Conservation (phyloP, 2,329 filamentous ascomycete species). For the Colletotrichum sojae region DNA sequence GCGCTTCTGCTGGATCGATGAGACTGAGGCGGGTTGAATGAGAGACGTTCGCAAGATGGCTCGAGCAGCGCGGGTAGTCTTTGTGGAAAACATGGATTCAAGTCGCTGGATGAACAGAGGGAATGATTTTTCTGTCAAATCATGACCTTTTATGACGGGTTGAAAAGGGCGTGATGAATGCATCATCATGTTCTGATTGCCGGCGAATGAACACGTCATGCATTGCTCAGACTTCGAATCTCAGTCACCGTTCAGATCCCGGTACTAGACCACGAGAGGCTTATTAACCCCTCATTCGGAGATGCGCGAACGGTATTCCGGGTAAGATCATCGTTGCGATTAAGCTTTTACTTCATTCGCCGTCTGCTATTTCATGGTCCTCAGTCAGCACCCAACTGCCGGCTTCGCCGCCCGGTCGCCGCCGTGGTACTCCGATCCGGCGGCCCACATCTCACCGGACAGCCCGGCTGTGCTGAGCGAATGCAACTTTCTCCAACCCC, state of each 20-base stretch:
- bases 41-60: not conserved
- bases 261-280: not conserved
- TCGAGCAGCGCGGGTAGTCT: not conserved
- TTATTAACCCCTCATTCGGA: not conserved
- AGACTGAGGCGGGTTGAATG: not conserved
- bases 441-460: too few relatives aligned
- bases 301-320: not conserved
- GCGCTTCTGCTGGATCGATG: not conserved
- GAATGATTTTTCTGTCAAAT: too few relatives aligned
- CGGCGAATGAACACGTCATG: slow-evolving; percentile 29
- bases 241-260: slow-evolving; percentile 10
- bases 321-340: too few relatives aligned
- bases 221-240: slow-evolving; percentile 6
- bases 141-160: too few relatives aligned
- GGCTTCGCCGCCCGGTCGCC: too few relatives aligned
- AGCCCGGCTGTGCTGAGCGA: too few relatives aligned
- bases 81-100: slow-evolving; percentile 9
- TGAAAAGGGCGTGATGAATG: not conserved
- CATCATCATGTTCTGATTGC: slow-evolving; percentile 4
- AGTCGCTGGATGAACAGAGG: too few relatives aligned
- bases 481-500: too few relatives aligned
- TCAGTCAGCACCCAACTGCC: too few relatives aligned
- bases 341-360: too few relatives aligned
- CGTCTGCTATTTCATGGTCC: too few relatives aligned
- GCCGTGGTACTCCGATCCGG: too few relatives aligned